phyloP scores from a whole-genome alignment of 2,329 filamentous ascomycete species.

The Monosporascus ibericus region DNA sequence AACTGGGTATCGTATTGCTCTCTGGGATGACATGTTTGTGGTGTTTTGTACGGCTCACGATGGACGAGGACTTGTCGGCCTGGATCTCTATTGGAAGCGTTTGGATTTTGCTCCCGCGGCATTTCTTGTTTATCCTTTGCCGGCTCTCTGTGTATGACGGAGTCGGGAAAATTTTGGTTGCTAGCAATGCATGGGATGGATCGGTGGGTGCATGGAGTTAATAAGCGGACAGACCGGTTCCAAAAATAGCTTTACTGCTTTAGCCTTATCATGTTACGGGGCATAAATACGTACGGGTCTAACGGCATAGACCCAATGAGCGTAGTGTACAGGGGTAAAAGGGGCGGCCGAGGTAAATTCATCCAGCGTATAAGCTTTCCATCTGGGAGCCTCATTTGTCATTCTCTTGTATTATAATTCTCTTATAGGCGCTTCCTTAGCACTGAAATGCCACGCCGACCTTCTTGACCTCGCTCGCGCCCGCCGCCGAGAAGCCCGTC shows the following conservation, averaged over 20 bases:
- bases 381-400: no score
- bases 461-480: constrained; percentile 73
- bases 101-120: no score
- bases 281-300: no score
- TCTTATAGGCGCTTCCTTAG: constrained; percentile 30
- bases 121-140: no score
- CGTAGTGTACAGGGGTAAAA: not conserved
- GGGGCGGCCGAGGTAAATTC: not conserved
- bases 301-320: not conserved
- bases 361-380: not conserved
- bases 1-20: not conserved
- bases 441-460: constrained; percentile 78
- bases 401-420: no score
- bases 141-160: no score
- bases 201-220: not conserved
- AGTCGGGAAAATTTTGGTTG: not conserved
- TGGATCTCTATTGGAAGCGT: no score
- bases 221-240: no score
- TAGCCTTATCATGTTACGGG: not conserved
- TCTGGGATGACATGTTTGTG: not conserved
- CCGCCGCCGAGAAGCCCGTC: constrained; percentile 87
- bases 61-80: no score
- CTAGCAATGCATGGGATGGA: not conserved
- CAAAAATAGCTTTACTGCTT: no score
- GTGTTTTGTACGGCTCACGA: not conserved